Evolutionary conservation across 345 rosid genomes (phyloP).

Genomic region (Kandelia obovata): DNA sequence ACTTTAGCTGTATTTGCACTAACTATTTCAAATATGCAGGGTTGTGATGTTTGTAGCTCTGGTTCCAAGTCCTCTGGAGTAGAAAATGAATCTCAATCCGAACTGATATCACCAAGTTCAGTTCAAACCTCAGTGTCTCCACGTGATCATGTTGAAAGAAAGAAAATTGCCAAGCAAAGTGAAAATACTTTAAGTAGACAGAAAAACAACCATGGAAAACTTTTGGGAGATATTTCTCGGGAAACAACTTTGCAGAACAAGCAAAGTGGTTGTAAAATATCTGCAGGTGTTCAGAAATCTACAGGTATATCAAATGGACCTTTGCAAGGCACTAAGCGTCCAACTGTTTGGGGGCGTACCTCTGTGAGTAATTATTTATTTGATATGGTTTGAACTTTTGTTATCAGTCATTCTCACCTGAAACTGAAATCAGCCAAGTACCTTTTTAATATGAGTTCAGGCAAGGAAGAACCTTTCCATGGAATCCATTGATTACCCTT

Average conservation of each 20-base stretch:
- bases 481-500: constrained; percentile 63
- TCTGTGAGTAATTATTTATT: constrained; percentile 53
- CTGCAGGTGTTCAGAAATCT: constrained; percentile 36
- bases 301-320: constrained; percentile 38
- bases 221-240: constrained; percentile 18
- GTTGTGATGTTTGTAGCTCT: constrained; percentile 30
- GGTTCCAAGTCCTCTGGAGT: constrained; percentile 38
- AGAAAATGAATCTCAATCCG: constrained; percentile 22
- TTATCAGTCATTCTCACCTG: constrained; percentile 5
- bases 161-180: constrained; percentile 25
- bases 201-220: constrained; percentile 30
- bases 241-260: constrained; percentile 30
- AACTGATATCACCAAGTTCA: constrained; percentile 32
- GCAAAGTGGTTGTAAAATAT: constrained; percentile 24
- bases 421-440: not conserved
- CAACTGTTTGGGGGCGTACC: constrained; percentile 56
- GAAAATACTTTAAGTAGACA: constrained; percentile 13
- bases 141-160: constrained; percentile 22
- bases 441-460: constrained; percentile 36
- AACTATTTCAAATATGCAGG: constrained; percentile 38
- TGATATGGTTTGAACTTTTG: constrained; percentile 6
- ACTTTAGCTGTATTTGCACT: constrained; percentile 2
- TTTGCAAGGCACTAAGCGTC: constrained; percentile 30
- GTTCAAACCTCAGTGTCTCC: constrained; percentile 28
- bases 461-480: constrained; percentile 72